A percentile compares a stretch with the other conserved stretches of the same genome.
phyloP scores from a whole-genome alignment of 345 rosid species.

The Gossypium raimondii region DNA sequence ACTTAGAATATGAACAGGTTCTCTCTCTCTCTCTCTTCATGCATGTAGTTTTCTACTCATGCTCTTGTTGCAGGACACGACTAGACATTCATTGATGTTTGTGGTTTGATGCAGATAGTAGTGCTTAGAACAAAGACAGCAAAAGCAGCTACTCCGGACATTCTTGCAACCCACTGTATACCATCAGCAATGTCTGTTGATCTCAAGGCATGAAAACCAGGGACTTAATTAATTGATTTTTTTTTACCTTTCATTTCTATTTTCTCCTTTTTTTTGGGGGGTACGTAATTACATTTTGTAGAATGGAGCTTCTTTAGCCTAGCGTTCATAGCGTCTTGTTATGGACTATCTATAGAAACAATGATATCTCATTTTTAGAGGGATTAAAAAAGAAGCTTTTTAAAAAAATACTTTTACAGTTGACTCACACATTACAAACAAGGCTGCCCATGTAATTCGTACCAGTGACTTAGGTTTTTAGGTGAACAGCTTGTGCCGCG shows the following conservation, averaged over 20 bases:
- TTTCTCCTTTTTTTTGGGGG: not conserved
- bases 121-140: no score
- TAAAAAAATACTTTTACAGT: no score
- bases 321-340: not conserved
- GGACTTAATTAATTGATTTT: not conserved
- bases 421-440: no score
- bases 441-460: no score
- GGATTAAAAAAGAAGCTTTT: not conserved
- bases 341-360: not conserved
- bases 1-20: conserved; percentile 62
- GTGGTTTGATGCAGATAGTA: no score
- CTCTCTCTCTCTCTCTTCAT: conserved; percentile 10
- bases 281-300: not conserved
- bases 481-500: no score
- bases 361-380: not conserved
- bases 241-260: not conserved
- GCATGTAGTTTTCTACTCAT: no score
- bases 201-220: conserved; percentile 38
- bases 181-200: not conserved
- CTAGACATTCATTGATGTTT: no score
- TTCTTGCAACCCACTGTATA: no score
- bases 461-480: no score
- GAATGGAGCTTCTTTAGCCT: not conserved
- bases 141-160: no score
- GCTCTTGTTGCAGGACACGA: no score